phyloP scores from a whole-genome alignment of 768 basidiomycete species.

The Coprinellus micaceus region DNA sequence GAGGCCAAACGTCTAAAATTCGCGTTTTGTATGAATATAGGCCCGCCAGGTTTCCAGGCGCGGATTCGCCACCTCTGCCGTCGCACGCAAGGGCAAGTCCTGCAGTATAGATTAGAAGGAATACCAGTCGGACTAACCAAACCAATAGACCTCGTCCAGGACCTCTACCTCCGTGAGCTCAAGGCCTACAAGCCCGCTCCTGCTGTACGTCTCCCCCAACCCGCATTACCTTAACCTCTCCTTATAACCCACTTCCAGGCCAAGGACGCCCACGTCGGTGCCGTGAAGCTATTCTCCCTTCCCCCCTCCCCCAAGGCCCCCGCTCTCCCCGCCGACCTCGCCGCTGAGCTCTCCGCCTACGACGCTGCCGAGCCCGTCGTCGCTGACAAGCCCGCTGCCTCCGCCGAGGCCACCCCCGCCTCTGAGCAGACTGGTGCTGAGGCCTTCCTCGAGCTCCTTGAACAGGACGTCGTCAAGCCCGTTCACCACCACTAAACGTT shows the following conservation, averaged over 20 bases:
- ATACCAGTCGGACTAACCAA: slow-evolving; percentile 27
- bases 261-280: slow-evolving; percentile 85
- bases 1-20: not conserved
- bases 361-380: slow-evolving; percentile 73
- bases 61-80: slow-evolving; percentile 56
- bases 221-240: not conserved
- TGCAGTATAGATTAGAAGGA: slow-evolving; percentile 17
- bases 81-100: slow-evolving; percentile 60
- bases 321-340: slow-evolving; percentile 75
- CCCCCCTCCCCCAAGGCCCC: slow-evolving; percentile 77
- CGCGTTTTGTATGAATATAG: slow-evolving; percentile 27
- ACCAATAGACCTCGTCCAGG: slow-evolving; percentile 84
- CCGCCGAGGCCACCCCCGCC: slow-evolving; percentile 29
- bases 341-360: slow-evolving; percentile 84
- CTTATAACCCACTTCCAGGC: slow-evolving; percentile 46
- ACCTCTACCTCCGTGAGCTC: slow-evolving; percentile 86
- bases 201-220: slow-evolving; percentile 46
- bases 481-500: slow-evolving; percentile 46
- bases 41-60: slow-evolving; percentile 53
- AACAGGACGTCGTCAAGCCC: slow-evolving; percentile 70
- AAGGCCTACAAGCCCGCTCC: slow-evolving; percentile 82
- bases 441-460: slow-evolving; percentile 75
- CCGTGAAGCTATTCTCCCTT: slow-evolving; percentile 75
- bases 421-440: slow-evolving; percentile 57
- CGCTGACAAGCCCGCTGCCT: slow-evolving; percentile 32